Evolutionary conservation across 2,329 filamentous ascomycete species (phyloP).

Genomic region (Ophiobolus disseminans): DNA sequence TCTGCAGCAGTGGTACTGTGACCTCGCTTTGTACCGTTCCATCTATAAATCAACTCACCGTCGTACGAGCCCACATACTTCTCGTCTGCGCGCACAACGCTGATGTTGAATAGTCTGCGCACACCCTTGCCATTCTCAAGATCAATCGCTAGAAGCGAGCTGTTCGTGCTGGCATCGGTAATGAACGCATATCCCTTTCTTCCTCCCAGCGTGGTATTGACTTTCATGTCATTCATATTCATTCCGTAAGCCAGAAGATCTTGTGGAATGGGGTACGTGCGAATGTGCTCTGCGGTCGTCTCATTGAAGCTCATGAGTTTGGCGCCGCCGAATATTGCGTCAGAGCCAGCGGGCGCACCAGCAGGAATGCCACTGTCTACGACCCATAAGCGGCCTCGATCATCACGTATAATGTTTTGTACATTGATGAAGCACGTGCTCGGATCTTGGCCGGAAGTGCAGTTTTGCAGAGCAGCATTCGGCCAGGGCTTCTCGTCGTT

Average conservation of each 20-base stretch:
- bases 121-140: slow-evolving; percentile 45
- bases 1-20: slow-evolving; percentile 44
- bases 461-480: slow-evolving; percentile 51
- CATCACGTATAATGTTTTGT: slow-evolving; percentile 54
- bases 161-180: slow-evolving; percentile 49
- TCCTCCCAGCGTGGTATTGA: slow-evolving; percentile 53
- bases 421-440: slow-evolving; percentile 56
- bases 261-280: slow-evolving; percentile 50
- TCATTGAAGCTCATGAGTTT: slow-evolving; percentile 54
- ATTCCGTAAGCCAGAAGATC: slow-evolving; percentile 42
- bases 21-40: slow-evolving; percentile 46
- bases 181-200: slow-evolving; percentile 51
- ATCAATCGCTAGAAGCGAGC: slow-evolving; percentile 51
- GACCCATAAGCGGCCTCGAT: slow-evolving; percentile 49
- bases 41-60: slow-evolving; percentile 43
- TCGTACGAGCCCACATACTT: slow-evolving; percentile 51
- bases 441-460: slow-evolving; percentile 46
- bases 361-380: slow-evolving; percentile 52
- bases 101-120: slow-evolving; percentile 48
- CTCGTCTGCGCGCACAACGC: slow-evolving; percentile 48
- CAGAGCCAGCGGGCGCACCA: slow-evolving; percentile 26
- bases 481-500: slow-evolving; percentile 51
- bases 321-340: slow-evolving; percentile 44
- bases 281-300: slow-evolving; percentile 39
- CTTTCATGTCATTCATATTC: slow-evolving; percentile 53